Percentiles rank a stretch among this genome's conserved stretches.
Evolutionary conservation across 495 filamentous ascomycete genomes (phyloP).

Genomic region (Penicillium desertorum): DNA sequence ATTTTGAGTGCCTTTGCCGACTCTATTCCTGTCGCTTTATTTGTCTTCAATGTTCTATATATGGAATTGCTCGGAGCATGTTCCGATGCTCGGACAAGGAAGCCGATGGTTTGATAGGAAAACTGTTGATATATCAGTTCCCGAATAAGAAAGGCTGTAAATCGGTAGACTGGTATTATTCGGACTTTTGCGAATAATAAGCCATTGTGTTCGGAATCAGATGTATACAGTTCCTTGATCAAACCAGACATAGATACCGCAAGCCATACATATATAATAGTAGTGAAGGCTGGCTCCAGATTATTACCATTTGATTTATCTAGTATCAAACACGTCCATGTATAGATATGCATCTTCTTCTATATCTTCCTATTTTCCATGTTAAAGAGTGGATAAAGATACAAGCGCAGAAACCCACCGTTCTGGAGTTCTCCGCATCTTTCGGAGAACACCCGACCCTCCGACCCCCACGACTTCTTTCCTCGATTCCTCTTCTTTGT

Average conservation of each 20-base stretch:
- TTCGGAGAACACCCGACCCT: constrained; percentile 18
- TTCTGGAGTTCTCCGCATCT: constrained; percentile 20
- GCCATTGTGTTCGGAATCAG: not conserved
- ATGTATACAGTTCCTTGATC: not conserved
- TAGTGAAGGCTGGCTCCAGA: too few relatives aligned
- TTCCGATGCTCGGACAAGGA: constrained; percentile 2
- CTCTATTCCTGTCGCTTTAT: not conserved
- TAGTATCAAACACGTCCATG: not conserved
- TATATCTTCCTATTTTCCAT: not conserved
- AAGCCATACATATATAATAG: too few relatives aligned
- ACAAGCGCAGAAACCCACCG: constrained; percentile 12
- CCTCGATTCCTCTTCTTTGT: constrained; percentile 7
- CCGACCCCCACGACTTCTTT: constrained; percentile 1
- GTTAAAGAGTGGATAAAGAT: constrained; percentile 15
- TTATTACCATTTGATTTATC: not conserved
- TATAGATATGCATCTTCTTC: not conserved
- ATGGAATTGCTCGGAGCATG: not conserved
- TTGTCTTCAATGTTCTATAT: not conserved
- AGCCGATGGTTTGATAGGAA: not conserved
- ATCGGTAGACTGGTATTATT: not conserved
- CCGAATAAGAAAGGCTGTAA: not conserved
- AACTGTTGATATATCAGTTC: not conserved
- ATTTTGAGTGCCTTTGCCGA: not conserved
- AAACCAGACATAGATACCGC: too few relatives aligned
- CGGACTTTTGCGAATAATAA: not conserved